Evolutionary conservation across 148 eudicot genomes (phyloP).

Genomic region (Cornus kousa): DNA sequence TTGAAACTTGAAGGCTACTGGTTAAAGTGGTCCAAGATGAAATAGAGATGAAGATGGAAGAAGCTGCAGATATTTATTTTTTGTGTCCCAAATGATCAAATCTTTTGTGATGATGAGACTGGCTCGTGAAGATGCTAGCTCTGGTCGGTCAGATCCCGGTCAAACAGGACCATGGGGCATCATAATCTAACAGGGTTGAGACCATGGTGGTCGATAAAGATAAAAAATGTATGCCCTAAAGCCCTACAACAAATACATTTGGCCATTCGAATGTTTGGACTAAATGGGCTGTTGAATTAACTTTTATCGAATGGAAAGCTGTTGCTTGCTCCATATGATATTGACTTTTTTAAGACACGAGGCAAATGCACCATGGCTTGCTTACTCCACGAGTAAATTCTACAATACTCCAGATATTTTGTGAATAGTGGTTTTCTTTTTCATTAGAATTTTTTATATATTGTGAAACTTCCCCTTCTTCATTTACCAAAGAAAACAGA

Average conservation of each 20-base stretch:
- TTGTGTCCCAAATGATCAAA: not conserved
- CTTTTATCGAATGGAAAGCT: not conserved
- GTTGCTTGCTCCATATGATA: too few relatives aligned
- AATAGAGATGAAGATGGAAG: not conserved
- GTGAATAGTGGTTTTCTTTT: too few relatives aligned
- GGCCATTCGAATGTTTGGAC: not conserved
- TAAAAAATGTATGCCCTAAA: slow-evolving; percentile 2
- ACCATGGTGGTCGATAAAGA: not conserved
- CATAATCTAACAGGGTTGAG: not conserved
- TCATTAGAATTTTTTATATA: too few relatives aligned
- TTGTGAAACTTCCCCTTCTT: too few relatives aligned
- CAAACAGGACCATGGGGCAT: slow-evolving; percentile 1
- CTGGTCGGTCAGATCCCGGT: not conserved
- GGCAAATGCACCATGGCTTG: too few relatives aligned
- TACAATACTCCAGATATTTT: too few relatives aligned
- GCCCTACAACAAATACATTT: slow-evolving; percentile 2
- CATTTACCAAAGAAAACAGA: too few relatives aligned
- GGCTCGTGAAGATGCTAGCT: not conserved
- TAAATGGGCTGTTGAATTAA: not conserved
- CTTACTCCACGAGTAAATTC: too few relatives aligned
- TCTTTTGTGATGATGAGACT: not conserved
- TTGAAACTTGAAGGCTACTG: too few relatives aligned
- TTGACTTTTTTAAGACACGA: too few relatives aligned
- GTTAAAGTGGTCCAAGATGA: not conserved
- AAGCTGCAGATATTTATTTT: not conserved